Base-by-base conservation (phyloP, 2,329 filamentous ascomycete species). In the Fusarium napiforme region DNA sequence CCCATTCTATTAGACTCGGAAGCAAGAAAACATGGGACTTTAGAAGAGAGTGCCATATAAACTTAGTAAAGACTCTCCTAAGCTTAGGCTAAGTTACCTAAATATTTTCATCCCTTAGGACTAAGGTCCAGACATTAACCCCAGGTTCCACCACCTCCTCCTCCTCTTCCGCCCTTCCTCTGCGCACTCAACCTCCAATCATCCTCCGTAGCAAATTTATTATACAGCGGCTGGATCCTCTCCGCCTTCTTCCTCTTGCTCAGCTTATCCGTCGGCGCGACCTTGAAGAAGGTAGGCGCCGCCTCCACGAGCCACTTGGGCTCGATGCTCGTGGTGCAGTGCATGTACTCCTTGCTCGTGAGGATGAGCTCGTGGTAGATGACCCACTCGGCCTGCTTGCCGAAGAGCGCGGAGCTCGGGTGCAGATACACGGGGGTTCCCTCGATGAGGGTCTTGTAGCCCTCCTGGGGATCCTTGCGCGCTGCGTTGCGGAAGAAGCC, bases 211-310 rank as follows among this genome's bases (percentile, higher is more conserved):
- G 92, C 93, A 83, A 94, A 98, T 80, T 95, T 93, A 81, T 98
- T 98, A 81, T 98, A 95, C 83, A 99, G 83, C 47, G 96, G 96
- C 85, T 97, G 94, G 62, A 99, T 98, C 64, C 96, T 88, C 87
- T 99, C 96, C 0, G 94, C 94, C 86, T 94, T 93, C 89, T 97
- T 96, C 79, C 96, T 86, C 88, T 97, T 98, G 73, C 93, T 96
- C 78, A 99, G 83, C 63, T 90, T 87, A 80, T 98, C 94, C 40
- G 93, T 96, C 1, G 93, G 91, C 23, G 96, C 96, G 9, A 98
- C 94, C 88, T 97, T 97, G 90, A 98, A 99, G 86, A 98, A 99
- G 0, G 95, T 98, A 15, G 97, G 96, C n/a, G 97, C 96, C 18
- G 95, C 96, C 78, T 98, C 95, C 2, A 98, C 95, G 28, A 99